Percentiles rank a stretch among this genome's conserved stretches.
Conservation (phyloP, 345 rosid species). For the Schrenkiella parvula region DNA sequence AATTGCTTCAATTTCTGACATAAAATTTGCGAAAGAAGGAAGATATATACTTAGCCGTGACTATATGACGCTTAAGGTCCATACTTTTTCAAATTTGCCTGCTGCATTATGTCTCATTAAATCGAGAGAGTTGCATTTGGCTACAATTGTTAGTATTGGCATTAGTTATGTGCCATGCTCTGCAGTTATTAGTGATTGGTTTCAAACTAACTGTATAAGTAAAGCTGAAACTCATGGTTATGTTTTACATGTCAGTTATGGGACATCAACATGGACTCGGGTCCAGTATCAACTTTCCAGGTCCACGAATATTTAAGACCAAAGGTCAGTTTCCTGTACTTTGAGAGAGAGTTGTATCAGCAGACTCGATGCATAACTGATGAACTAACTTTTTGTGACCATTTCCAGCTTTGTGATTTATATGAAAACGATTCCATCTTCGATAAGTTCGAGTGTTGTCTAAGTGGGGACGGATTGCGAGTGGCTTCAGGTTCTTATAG, state of each 20-base stretch:
- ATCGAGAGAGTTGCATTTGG: slow-evolving; percentile 1
- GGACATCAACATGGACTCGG: slow-evolving; percentile 98
- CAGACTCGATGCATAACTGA: not conserved
- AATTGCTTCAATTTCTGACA: slow-evolving; percentile 90
- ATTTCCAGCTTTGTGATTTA: slow-evolving; percentile 83
- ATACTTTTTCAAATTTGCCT: not conserved
- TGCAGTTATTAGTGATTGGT: not conserved
- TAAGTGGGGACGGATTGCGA: slow-evolving; percentile 86
- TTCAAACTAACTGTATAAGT: not conserved
- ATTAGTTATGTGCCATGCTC: not conserved
- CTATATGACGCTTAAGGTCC: slow-evolving; percentile 93
- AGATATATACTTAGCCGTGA: slow-evolving; percentile 88
- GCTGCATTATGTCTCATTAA: slow-evolving; percentile 1
- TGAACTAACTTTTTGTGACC: not conserved
- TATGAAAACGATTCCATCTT: slow-evolving; percentile 97
- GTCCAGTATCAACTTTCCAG: slow-evolving; percentile 92
- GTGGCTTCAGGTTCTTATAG: slow-evolving; percentile 97
- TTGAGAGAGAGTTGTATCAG: not conserved
- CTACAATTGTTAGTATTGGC: not conserved
- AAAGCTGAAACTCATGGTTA: not conserved
- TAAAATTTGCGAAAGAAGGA: slow-evolving; percentile 77
- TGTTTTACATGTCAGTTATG: slow-evolving; percentile 47
- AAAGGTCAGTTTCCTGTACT: slow-evolving; percentile 45
- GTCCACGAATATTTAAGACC: slow-evolving; percentile 91
- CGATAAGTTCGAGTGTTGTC: slow-evolving; percentile 96